These are phyloP conservation scores for Nitzschia sp. DNA, from an alignment of 108 stramenopile genomes.

Conservation along the genomic window DNA sequence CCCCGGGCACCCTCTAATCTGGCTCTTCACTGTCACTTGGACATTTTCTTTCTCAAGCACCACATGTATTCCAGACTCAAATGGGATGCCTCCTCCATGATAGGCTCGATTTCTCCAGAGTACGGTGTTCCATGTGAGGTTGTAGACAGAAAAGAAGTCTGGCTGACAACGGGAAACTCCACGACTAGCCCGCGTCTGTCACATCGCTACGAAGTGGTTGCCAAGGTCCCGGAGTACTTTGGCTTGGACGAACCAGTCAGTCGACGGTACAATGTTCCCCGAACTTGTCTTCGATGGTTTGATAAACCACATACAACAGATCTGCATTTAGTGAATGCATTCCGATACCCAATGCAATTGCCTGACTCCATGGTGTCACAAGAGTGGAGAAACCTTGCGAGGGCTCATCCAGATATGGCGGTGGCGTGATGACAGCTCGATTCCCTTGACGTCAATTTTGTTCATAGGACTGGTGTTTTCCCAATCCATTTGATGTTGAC, in stretches of 20 bases:
- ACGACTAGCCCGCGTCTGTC: slow-evolving; percentile 17
- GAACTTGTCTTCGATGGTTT: slow-evolving; percentile 48
- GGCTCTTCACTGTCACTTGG: slow-evolving; percentile 34
- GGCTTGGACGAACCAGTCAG: slow-evolving; percentile 2
- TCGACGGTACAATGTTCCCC: slow-evolving; percentile 26
- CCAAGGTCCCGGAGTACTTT: slow-evolving; percentile 16
- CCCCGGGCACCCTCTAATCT: slow-evolving; percentile 15
- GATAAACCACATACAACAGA: slow-evolving; percentile 50
- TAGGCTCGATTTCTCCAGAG: slow-evolving; percentile 3
- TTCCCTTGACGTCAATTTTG: too few relatives aligned
- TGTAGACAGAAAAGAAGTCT: slow-evolving; percentile 11
- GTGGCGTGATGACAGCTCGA: too few relatives aligned
- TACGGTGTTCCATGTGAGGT: slow-evolving; percentile 37
- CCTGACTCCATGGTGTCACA: slow-evolving; percentile 64
- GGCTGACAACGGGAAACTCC: background rate
- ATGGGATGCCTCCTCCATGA: slow-evolving; percentile 19
- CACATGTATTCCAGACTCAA: slow-evolving; percentile 14
- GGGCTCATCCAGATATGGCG: too few relatives aligned
- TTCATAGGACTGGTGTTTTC: too few relatives aligned
- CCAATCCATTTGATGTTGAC: too few relatives aligned
- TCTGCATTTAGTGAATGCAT: slow-evolving; percentile 44
- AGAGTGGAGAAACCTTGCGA: slow-evolving; percentile 47
- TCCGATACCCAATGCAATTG: slow-evolving; percentile 67
- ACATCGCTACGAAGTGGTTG: slow-evolving; percentile 9
- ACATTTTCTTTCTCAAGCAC: slow-evolving; percentile 18